Conservation (phyloP, 1,284 basidiomycete genomes). For the Omphalotus olearius region DNA sequence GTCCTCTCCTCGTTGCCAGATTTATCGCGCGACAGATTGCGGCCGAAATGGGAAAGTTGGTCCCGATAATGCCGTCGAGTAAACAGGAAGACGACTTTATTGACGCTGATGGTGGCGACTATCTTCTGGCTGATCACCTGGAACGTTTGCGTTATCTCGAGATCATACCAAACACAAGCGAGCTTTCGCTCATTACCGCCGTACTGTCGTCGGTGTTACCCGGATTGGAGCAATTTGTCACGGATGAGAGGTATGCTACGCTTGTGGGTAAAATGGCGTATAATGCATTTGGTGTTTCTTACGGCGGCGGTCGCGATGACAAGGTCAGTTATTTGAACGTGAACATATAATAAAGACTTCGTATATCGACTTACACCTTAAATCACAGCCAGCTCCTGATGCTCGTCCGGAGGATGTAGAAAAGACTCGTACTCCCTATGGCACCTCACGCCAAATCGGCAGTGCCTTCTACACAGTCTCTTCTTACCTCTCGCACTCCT, state of each 20-base stretch:
- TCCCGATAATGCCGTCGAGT: slow-evolving; percentile 16
- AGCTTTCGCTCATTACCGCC: slow-evolving; percentile 45
- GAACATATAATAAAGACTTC: background rate
- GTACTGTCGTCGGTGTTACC: slow-evolving; percentile 62
- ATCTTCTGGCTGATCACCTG: slow-evolving; percentile 68
- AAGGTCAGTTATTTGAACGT: slow-evolving; percentile 41
- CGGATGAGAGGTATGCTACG: slow-evolving; percentile 57
- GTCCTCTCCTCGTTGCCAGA: slow-evolving; percentile 58
- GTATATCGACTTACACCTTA: background rate
- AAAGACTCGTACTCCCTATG: slow-evolving; percentile 67
- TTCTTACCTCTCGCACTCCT: slow-evolving; percentile 74
- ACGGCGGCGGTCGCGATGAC: slow-evolving; percentile 59
- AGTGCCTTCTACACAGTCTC: slow-evolving; percentile 71
- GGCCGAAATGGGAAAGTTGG: slow-evolving; percentile 54
- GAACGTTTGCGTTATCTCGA: slow-evolving; percentile 70
- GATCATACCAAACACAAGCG: slow-evolving; percentile 41
- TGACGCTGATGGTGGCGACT: slow-evolving; percentile 48
- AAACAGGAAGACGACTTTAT: slow-evolving; percentile 32
- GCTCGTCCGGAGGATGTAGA: slow-evolving; percentile 64
- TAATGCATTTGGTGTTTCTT: slow-evolving; percentile 70
- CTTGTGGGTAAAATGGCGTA: slow-evolving; percentile 69
- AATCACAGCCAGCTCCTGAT: slow-evolving; percentile 35
- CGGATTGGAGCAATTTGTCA: slow-evolving; percentile 66
- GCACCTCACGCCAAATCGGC: slow-evolving; percentile 70
- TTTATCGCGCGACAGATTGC: slow-evolving; percentile 70